Evolutionary conservation across 140 eudicot species (phyloP).

Genomic region (Ambrosia hybrid): DNA sequence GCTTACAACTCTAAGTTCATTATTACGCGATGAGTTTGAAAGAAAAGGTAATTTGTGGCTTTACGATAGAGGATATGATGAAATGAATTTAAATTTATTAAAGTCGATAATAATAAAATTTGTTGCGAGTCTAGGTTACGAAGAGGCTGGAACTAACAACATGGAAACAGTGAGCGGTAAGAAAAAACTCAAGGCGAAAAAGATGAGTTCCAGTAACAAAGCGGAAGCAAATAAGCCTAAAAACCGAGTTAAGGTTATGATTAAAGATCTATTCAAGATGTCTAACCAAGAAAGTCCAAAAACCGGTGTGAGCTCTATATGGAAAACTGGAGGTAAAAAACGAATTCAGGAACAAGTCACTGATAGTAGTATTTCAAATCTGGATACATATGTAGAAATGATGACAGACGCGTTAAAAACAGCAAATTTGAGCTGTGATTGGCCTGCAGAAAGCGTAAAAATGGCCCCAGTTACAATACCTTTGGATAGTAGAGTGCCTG

Average conservation of each 20-base stretch:
- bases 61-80: background rate
- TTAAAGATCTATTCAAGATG: slow-evolving; percentile 60
- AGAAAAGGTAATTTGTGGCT: slow-evolving; percentile 47
- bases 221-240: slow-evolving; percentile 23
- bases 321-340: slow-evolving; percentile 26
- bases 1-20: slow-evolving; percentile 11
- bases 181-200: slow-evolving; percentile 40
- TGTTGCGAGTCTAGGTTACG: slow-evolving; percentile 32
- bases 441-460: slow-evolving; percentile 23
- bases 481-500: slow-evolving; percentile 15
- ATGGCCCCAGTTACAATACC: background rate
- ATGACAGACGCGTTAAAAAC: slow-evolving; percentile 16
- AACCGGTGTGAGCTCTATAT: slow-evolving; percentile 48
- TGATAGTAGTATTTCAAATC: slow-evolving; percentile 19
- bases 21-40: slow-evolving; percentile 32
- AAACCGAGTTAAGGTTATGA: slow-evolving; percentile 52
- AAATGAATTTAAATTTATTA: background rate
- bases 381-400: slow-evolving; percentile 22
- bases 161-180: slow-evolving; percentile 23
- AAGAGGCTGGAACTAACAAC: slow-evolving; percentile 35
- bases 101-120: background rate
- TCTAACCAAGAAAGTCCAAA: slow-evolving; percentile 53
- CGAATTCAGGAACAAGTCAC: slow-evolving; percentile 30
- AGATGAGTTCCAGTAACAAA: slow-evolving; percentile 22
- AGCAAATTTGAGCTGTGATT: slow-evolving; percentile 5